Evolutionary conservation across 768 basidiomycete genomes (phyloP).

Genomic region (Leccinum boreale): DNA sequence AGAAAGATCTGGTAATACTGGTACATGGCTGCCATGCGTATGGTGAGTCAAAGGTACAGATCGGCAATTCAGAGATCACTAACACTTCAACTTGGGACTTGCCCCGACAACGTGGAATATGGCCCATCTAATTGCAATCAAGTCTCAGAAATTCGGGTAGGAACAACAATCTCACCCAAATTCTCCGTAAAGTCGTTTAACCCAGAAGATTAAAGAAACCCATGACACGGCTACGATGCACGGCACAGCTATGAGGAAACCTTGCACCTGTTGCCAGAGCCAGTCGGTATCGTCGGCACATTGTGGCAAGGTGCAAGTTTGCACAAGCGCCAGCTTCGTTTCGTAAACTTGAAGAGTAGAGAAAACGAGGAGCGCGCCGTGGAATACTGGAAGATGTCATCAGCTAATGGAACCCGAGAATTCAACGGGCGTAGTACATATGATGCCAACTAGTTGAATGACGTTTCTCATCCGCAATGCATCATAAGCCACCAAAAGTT

Average conservation of each 20-base stretch:
- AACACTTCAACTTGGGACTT: slow-evolving; percentile 82
- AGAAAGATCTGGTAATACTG: slow-evolving; percentile 86
- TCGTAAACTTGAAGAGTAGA: slow-evolving; percentile 76
- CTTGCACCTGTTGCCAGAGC: slow-evolving; percentile 57
- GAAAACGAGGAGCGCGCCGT: slow-evolving; percentile 68
- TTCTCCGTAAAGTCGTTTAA: slow-evolving; percentile 70
- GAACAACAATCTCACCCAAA: slow-evolving; percentile 60
- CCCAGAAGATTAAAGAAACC: slow-evolving; percentile 64
- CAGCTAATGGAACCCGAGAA: slow-evolving; percentile 1
- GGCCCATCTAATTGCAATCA: slow-evolving; percentile 60
- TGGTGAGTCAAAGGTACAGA: background rate
- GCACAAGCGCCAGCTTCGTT: slow-evolving; percentile 56
- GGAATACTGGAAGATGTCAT: slow-evolving; percentile 49
- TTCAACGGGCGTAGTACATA: slow-evolving; percentile 43
- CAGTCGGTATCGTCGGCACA: slow-evolving; percentile 47
- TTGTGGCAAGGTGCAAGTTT: slow-evolving; percentile 35
- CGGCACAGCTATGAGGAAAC: slow-evolving; percentile 72
- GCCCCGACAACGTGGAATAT: slow-evolving; percentile 89
- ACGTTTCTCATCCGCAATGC: slow-evolving; percentile 76
- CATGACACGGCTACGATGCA: slow-evolving; percentile 65
- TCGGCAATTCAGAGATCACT: slow-evolving; percentile 19
- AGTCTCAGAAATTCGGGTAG: background rate
- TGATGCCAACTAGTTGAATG: slow-evolving; percentile 73
- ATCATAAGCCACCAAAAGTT: slow-evolving; percentile 77
- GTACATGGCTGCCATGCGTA: slow-evolving; percentile 64